Evolutionary conservation across 2,329 filamentous ascomycete species (phyloP), one percentile per base, ranked within the genome.

Genomic region (Nectriaceae sp.): DNA sequence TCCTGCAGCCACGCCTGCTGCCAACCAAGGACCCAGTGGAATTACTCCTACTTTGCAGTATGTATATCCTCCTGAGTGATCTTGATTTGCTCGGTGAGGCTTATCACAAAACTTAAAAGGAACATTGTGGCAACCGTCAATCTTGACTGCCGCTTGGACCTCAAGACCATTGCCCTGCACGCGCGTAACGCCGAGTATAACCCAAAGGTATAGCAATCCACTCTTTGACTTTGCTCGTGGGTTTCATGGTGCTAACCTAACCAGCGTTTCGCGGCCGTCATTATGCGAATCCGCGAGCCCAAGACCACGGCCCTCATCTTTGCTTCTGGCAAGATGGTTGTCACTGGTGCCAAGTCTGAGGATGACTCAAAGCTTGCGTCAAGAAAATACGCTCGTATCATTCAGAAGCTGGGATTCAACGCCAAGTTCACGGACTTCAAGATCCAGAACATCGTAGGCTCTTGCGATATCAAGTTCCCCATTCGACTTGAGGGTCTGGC

Each of bases 371-470:
- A 97, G 77, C 85, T 99, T 65, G 94, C 94, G 8, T 94, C 89
- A 51, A 87, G 93, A 75, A 99, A 99, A 75, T 97, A 97, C 69
- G 94, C 94, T 44, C 92, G 94, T 66, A 97, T 99, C 73, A 97
- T 99, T 64, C 94, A 99, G 81, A 99, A 99, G 79, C 89, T 99
- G 52, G 94, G 94, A 55, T 99, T 99, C 82, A 96, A 97, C 62
- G 93, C 94, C 65, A 97, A 97, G 83, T 97, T 99, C 74, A 97
- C 92, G 60, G 94, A 99, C 72, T 99, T 99, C 78, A 99, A 97
- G 83, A 99, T 99, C 66, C 92, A 97, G 79, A 99, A 99, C 75
- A 97, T 99, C 57, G 94, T 99, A 59, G 94, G 94, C 57, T 96
- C 91, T 52, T 97, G 93, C 73, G 94, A 99, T 70, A 97, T 99